Evolutionary conservation across 352 stramenopile species (phyloP).

Genomic region (Globisporangium perplexum): DNA sequence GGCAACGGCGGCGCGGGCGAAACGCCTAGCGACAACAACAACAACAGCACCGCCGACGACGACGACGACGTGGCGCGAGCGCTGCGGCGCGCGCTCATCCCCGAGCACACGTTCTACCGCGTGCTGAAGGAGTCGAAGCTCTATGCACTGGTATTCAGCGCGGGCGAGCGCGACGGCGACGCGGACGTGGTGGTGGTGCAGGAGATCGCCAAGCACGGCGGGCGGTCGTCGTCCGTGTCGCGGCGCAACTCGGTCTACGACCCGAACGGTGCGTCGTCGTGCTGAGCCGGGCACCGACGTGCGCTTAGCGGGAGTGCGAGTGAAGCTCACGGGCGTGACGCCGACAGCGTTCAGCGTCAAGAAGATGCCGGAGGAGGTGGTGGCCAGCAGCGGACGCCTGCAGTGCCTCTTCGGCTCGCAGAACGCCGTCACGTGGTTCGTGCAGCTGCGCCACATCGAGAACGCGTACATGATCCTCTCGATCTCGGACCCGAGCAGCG

Average conservation of each 20-base stretch:
- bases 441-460: constrained; percentile 59
- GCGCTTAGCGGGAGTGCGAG: too few species aligned
- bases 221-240: constrained; percentile 15
- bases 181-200: constrained; percentile 55
- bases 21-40: too few species aligned
- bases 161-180: constrained; percentile 12
- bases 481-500: constrained; percentile 21
- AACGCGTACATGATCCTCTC: constrained; percentile 72
- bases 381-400: constrained; percentile 49
- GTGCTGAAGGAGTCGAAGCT: constrained; percentile 62
- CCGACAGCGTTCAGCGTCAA: constrained; percentile 50
- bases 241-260: constrained; percentile 18
- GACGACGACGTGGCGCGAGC: constrained; percentile 11
- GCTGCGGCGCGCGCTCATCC: constrained; percentile 32
- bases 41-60: neutral
- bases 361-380: constrained; percentile 77
- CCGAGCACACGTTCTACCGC: constrained; percentile 59
- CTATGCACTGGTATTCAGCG: constrained; percentile 52
- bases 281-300: too few species aligned
- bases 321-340: too few species aligned
- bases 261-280: constrained; percentile 25
- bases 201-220: constrained; percentile 42
- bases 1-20: neutral
- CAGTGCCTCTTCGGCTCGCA: constrained; percentile 48
- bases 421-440: constrained; percentile 64